These are phyloP conservation scores for Trichophyton equinum DNA, from an alignment of 2,329 filamentous ascomycete genomes.

Conservation along the genomic window DNA sequence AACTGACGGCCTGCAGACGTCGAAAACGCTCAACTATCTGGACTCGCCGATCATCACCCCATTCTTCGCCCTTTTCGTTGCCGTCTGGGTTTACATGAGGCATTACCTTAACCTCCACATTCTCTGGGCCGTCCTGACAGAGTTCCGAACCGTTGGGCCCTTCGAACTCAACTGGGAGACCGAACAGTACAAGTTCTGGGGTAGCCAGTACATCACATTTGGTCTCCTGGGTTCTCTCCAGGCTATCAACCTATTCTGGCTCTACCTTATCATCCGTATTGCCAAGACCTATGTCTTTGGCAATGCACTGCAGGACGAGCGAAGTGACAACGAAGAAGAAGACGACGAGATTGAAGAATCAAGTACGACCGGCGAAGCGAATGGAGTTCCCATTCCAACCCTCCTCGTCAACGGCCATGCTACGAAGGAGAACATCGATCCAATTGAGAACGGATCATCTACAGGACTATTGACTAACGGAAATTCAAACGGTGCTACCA, in stretches of 20 bases:
- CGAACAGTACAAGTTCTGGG: conserved; percentile 38
- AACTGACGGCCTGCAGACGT: conserved; percentile 47
- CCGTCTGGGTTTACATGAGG: conserved; percentile 76
- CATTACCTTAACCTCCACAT: conserved; percentile 51
- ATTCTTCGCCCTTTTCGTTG: conserved; percentile 74
- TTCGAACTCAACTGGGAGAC: conserved; percentile 39
- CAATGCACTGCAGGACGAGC: conserved; percentile 30
- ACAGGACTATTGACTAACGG: neutral
- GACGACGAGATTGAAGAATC: conserved; percentile 21
- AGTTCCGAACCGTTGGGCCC: conserved; percentile 37
- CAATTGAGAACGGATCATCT: neutral
- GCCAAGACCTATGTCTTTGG: conserved; percentile 32
- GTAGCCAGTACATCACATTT: conserved; percentile 37
- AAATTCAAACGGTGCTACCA: neutral
- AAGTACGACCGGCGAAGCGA: neutral
- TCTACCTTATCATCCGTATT: conserved; percentile 35
- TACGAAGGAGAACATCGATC: neutral
- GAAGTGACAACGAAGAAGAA: conserved; percentile 34
- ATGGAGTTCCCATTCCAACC: neutral
- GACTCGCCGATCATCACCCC: conserved; percentile 65
- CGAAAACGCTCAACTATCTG: conserved; percentile 84
- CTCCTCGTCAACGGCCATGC: conserved; percentile 1
- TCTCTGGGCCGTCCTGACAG: conserved; percentile 35
- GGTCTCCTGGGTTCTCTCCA: conserved; percentile 33
- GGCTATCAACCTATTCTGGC: conserved; percentile 36